Conservation (phyloP, 371 early-diverging fungal species). For the Sanchytrium tribonematis region DNA sequence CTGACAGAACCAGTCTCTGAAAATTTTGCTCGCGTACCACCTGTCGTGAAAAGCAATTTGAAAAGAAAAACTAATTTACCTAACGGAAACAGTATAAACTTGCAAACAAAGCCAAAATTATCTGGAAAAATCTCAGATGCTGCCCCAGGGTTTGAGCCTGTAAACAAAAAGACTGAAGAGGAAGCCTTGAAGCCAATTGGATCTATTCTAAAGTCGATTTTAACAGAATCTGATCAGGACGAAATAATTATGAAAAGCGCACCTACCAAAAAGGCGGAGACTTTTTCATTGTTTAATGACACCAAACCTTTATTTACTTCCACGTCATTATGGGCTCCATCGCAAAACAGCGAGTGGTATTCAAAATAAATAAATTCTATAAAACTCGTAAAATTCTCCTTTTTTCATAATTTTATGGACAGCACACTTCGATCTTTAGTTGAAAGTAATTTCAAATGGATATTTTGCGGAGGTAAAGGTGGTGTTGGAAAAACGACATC, state of each 20-base stretch:
- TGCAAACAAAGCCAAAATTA: too few relatives aligned
- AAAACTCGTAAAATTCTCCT: background rate
- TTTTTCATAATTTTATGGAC: background rate
- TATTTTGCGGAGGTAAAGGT: background rate
- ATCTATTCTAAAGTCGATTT: background rate
- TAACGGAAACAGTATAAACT: too few relatives aligned
- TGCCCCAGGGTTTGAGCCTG: background rate
- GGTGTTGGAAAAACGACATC: constrained; percentile 2
- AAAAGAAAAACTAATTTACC: too few relatives aligned
- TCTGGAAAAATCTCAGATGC: too few relatives aligned
- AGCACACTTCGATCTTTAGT: background rate
- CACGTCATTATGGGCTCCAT: background rate
- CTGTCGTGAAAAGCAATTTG: too few relatives aligned
- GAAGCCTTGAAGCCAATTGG: background rate
- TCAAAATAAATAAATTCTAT: too few relatives aligned
- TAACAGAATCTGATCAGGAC: background rate
- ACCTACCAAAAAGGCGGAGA: background rate
- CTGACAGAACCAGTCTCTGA: too few relatives aligned
- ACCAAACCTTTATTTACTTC: background rate
- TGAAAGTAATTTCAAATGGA: background rate
- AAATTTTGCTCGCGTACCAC: too few relatives aligned
- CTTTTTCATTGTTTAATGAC: background rate
- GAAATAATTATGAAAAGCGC: background rate
- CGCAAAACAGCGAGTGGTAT: too few relatives aligned
- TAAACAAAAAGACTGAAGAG: background rate